Evolutionary conservation across 2,329 filamentous ascomycete species (phyloP).

Genomic region (Paramyrothecium roridum): DNA sequence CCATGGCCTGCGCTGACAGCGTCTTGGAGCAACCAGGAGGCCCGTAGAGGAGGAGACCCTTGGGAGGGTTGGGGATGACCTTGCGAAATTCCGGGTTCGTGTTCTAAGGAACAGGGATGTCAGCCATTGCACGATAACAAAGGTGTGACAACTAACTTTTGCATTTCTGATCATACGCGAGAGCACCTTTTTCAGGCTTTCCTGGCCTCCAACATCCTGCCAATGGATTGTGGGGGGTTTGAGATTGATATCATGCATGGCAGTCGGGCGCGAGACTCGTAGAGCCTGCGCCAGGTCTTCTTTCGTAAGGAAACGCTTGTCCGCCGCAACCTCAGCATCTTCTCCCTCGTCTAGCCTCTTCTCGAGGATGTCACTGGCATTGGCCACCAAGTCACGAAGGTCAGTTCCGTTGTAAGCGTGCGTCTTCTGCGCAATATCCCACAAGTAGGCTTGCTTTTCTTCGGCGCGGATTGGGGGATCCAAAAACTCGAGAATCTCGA

Average conservation of each 20-base stretch:
- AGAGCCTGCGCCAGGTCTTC: constrained; percentile 65
- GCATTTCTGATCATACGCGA: constrained; percentile 44
- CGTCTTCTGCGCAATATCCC: constrained; percentile 67
- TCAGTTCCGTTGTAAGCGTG: constrained; percentile 86
- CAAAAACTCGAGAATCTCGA: constrained; percentile 69
- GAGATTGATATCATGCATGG: constrained; percentile 85
- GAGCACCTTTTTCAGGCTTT: constrained; percentile 65
- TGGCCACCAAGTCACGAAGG: constrained; percentile 58
- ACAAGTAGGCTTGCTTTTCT: constrained; percentile 49
- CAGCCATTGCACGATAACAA: too few species aligned
- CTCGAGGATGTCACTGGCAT: constrained; percentile 23
- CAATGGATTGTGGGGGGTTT: constrained; percentile 84
- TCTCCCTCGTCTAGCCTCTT: constrained; percentile 18
- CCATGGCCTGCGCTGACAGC: constrained; percentile 83
- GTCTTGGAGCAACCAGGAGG: constrained; percentile 96
- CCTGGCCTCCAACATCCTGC: constrained; percentile 84
- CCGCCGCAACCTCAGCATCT: constrained; percentile 7
- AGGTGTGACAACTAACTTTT: constrained; percentile 23
- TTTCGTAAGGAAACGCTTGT: constrained; percentile 25
- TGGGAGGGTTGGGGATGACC: constrained; percentile 57
- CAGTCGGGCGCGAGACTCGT: constrained; percentile 69
- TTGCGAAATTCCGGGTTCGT: constrained; percentile 26
- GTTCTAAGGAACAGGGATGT: too few species aligned
- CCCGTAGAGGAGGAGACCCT: constrained; percentile 85
- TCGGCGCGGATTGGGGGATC: constrained; percentile 42